Conservation (phyloP, 169 alveolate genomes). For the Plasmodium inui region DNA sequence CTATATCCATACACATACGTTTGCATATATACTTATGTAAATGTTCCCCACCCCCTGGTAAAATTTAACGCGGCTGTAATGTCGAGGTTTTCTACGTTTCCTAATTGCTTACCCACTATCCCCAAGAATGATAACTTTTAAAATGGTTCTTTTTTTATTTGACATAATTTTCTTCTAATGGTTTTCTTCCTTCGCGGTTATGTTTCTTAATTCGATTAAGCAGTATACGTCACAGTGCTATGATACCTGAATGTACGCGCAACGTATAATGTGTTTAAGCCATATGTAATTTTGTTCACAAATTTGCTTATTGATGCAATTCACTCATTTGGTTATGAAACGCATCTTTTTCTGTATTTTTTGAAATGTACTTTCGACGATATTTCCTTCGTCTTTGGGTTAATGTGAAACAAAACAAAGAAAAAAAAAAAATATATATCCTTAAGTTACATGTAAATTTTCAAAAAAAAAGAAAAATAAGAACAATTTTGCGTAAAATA, state of each 20-base stretch:
- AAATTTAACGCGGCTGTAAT: background rate
- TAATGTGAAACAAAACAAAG: background rate
- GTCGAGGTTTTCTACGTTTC: background rate
- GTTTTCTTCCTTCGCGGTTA: slow-evolving; percentile 58
- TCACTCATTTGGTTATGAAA: background rate
- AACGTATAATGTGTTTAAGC: background rate
- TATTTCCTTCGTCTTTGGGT: background rate
- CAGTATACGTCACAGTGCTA: background rate
- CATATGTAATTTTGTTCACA: background rate
- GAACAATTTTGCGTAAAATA: background rate
- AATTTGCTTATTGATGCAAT: background rate
- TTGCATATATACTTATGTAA: background rate
- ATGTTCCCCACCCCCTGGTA: background rate
- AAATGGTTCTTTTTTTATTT: slow-evolving; percentile 89
- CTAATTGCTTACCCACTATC: slow-evolving; percentile 95
- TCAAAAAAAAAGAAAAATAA: slow-evolving; percentile 3
- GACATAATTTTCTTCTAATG: slow-evolving; percentile 76
- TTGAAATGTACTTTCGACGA: background rate
- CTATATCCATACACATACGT: background rate
- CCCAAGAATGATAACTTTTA: slow-evolving; percentile 97
- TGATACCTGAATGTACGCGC: slow-evolving; percentile 10
- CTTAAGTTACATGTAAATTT: background rate
- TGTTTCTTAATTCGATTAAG: background rate
- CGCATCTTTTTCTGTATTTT: background rate
- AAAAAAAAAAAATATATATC: background rate